Percentiles rank a stretch among this genome's conserved stretches.
Evolutionary conservation across 768 basidiomycete genomes (phyloP).

Genomic region (Suillus discolor): DNA sequence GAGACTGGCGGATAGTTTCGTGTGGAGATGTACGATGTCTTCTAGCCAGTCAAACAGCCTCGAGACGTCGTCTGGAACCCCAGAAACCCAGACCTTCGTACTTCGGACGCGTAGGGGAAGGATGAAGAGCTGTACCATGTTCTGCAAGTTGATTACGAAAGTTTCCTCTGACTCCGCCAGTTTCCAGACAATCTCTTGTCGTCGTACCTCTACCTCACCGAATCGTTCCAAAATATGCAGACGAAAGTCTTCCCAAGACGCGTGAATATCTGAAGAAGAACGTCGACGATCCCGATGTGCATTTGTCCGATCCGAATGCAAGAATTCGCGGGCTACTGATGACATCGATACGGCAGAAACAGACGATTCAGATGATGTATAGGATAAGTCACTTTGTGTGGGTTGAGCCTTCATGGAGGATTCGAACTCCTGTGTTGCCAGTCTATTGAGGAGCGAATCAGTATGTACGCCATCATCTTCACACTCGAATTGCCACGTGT

Average conservation of each 20-base stretch:
- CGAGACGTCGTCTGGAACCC: constrained; percentile 70
- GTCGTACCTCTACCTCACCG: constrained; percentile 54
- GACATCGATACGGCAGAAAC: constrained; percentile 16
- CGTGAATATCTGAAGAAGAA: constrained; percentile 11
- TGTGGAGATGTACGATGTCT: constrained; percentile 80
- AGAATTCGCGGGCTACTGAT: constrained; percentile 26
- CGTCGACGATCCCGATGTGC: constrained; percentile 14
- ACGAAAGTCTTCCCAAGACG: constrained; percentile 27
- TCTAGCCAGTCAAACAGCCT: constrained; percentile 88
- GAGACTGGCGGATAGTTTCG: constrained; percentile 56
- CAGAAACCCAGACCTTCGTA: constrained; percentile 75
- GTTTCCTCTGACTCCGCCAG: constrained; percentile 67
- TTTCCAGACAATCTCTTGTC: constrained; percentile 71
- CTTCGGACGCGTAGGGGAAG: constrained; percentile 74
- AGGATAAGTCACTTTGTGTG: constrained; percentile 5
- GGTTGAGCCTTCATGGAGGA: constrained; percentile 3
- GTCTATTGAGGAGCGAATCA: constrained; percentile 31
- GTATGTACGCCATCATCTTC: constrained; percentile 26
- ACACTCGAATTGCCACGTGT: constrained; percentile 42
- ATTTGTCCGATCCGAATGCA: constrained; percentile 23
- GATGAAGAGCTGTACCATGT: constrained; percentile 73
- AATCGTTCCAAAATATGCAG: constrained; percentile 30
- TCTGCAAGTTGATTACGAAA: constrained; percentile 67
- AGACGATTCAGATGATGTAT: constrained; percentile 16
- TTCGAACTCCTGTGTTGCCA: constrained; percentile 8